These are phyloP conservation scores for Anastatica hierochuntica DNA, from an alignment of 345 rosid genomes.

Conservation along the genomic window DNA sequence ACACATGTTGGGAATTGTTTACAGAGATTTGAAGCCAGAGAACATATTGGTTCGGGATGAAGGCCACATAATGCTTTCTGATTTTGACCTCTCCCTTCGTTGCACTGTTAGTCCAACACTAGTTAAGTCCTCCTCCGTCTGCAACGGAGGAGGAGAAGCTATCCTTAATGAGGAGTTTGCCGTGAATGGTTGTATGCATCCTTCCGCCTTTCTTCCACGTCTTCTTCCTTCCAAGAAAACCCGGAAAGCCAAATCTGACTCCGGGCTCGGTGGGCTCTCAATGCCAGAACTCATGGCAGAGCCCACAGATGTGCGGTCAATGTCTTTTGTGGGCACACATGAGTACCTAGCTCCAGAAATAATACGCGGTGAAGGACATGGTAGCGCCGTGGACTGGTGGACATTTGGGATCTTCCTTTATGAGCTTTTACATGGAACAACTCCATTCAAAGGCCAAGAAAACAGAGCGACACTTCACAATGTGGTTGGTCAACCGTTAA, in stretches of 20 bases:
- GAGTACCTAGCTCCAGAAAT: conserved; percentile 92
- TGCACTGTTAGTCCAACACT: conserved; percentile 78
- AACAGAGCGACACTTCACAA: conserved; percentile 82
- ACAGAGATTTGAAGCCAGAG: conserved; percentile 88
- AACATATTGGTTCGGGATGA: conserved; percentile 77
- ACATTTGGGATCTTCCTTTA: conserved; percentile 87
- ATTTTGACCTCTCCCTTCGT: conserved; percentile 81
- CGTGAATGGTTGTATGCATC: conserved; percentile 71
- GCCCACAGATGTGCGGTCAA: conserved; percentile 79
- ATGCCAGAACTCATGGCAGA: conserved; percentile 92
- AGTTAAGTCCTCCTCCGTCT: conserved; percentile 70
- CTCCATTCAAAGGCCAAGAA: conserved; percentile 91
- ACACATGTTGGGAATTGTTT: conserved; percentile 90
- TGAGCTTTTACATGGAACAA: conserved; percentile 74
- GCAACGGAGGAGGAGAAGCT: conserved; percentile 32
- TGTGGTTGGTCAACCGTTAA: conserved; percentile 82
- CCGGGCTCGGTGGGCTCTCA: conserved; percentile 44
- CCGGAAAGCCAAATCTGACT: conserved; percentile 85
- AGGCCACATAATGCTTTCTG: conserved; percentile 93
- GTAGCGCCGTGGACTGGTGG: conserved; percentile 99
- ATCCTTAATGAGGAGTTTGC: conserved; percentile 58
- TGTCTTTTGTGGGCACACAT: conserved; percentile 95
- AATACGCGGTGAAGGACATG: conserved; percentile 90
- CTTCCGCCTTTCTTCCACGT: conserved; percentile 68
- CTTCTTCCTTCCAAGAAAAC: conserved; percentile 75